Evolutionary conservation across 129 eudicot genomes (phyloP).

Genomic region (Flaveria robusta): DNA sequence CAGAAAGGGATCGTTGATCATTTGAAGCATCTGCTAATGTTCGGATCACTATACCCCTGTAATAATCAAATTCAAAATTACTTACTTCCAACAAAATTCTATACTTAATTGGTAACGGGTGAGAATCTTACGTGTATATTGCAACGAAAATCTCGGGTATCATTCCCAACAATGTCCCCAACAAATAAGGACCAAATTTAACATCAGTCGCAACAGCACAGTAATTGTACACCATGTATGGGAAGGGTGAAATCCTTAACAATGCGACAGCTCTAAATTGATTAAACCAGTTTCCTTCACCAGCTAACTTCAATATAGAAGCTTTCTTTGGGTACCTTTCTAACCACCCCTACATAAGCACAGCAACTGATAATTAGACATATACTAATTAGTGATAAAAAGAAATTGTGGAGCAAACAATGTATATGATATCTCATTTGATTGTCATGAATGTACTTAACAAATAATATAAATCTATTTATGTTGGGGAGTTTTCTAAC

Average conservation of each 20-base stretch:
- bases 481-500: not conserved
- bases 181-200: constrained; percentile 74
- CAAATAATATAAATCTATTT: not conserved
- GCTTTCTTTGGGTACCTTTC: constrained; percentile 85
- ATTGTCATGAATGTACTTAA: not conserved
- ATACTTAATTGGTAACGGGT: not conserved
- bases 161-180: constrained; percentile 81
- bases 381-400: not conserved
- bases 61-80: constrained; percentile 12
- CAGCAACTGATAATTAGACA: not conserved
- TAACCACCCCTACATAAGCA: constrained; percentile 58
- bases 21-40: constrained; percentile 83
- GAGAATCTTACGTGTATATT: constrained; percentile 75
- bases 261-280: constrained; percentile 78
- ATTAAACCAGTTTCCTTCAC: constrained; percentile 76
- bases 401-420: not conserved
- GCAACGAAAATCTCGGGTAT: constrained; percentile 87
- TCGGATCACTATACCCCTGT: constrained; percentile 78
- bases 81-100: not conserved
- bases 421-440: not conserved
- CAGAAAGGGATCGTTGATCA: constrained; percentile 56
- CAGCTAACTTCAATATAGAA: constrained; percentile 79
- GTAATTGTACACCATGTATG: constrained; percentile 76
- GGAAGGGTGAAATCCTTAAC: constrained; percentile 89
- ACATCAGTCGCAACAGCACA: constrained; percentile 90